Evolutionary conservation across 2,329 filamentous ascomycete species (phyloP), one percentile per base, ranked within the genome.

Genomic region (Achaetomium macrosporum): DNA sequence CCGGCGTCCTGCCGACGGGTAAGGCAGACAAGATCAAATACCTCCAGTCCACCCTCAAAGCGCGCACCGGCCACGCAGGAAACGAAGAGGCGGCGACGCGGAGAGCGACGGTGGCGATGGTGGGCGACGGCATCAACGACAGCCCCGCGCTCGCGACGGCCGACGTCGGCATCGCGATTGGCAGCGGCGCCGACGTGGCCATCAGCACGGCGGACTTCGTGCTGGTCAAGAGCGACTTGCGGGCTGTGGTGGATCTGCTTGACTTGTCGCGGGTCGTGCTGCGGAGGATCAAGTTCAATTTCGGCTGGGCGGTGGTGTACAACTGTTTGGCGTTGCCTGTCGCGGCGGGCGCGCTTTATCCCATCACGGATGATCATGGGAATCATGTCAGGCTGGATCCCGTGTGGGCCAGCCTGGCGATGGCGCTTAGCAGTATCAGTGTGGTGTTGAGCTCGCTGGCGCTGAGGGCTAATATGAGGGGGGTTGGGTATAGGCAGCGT

Each of bases 91-190:
- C 57, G 13, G 63, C 7, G 2, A 33, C 31, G 61, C 61, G 67
- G 7, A 74, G 78, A 5, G 75, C 76, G 9, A 75, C 71, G 47
- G 80, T 95, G 5, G 90, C 87, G 61, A 95, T 95, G 82, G 85
- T 93, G 5, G 90, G 90, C 52, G 90, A 95, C 66, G 90, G 90
- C 60, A 90, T 93, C 71, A 95, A 95, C 69, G 90, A 95, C 71
- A 84, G 88, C 0, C 89, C 90, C 0, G 90, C 90, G 7, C 79
- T 95, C 35, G 81, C 86, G 5, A 83, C 82, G 17, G 88, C 90
- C 15, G 90, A 95, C 64, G 84, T 95, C 0, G 88, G 87, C 61
- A 87, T 95, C 57, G 89, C 90, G 50, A 85, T 95, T 63, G 88
- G 88, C 4, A 87, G 83, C 1, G 90, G 90, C 53, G 88, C 85